Conservation (phyloP, 768 basidiomycete genomes). For the Dioszegia hungarica region DNA sequence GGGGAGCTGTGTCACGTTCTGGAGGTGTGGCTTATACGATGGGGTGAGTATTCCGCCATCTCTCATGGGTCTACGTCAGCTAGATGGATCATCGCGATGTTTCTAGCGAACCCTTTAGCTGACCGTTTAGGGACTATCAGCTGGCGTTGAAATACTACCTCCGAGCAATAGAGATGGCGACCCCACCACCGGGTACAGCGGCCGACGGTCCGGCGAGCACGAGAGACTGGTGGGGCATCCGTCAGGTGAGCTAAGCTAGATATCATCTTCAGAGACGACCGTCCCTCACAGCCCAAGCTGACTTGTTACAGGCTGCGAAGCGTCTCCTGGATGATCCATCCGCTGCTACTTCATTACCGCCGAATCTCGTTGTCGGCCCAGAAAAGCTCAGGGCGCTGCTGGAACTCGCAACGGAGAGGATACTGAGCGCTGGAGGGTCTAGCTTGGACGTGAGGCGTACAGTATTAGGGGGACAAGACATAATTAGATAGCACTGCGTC, state of each 20-base stretch:
- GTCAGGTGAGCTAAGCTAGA: constrained; percentile 11
- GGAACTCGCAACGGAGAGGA: constrained; percentile 30
- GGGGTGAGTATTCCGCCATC: constrained; percentile 32
- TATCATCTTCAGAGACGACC: too few relatives aligned
- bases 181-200: constrained; percentile 14
- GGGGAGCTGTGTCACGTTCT: constrained; percentile 23
- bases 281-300: neutral
- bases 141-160: constrained; percentile 41
- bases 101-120: too few relatives aligned
- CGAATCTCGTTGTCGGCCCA: constrained; percentile 13
- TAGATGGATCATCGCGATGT: too few relatives aligned
- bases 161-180: constrained; percentile 40
- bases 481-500: neutral
- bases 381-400: constrained; percentile 23
- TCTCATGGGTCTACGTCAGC: neutral
- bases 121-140: constrained; percentile 32
- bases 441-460: constrained; percentile 16
- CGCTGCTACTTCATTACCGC: constrained; percentile 6
- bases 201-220: constrained; percentile 15
- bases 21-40: constrained; percentile 39
- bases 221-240: constrained; percentile 42
- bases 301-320: neutral
- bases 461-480: constrained; percentile 13
- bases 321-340: neutral
- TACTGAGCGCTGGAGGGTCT: constrained; percentile 24